Conservation (phyloP, 78 protist species). For the Dictyostelium brefeldianum region DNA sequence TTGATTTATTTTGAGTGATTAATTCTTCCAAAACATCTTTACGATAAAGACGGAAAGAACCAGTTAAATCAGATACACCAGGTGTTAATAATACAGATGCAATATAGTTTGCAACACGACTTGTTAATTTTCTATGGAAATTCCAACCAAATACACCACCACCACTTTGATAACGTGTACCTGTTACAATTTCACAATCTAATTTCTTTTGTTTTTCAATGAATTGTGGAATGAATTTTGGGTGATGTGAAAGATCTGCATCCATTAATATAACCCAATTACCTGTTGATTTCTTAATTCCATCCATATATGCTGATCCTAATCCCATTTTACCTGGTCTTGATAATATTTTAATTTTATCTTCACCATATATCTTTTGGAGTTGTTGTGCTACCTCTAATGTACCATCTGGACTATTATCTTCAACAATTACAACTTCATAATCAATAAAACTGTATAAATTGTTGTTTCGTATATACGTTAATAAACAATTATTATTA, state of each 20-base stretch:
- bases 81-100: constrained; percentile 87
- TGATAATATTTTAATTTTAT: constrained; percentile 79
- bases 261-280: constrained; percentile 95
- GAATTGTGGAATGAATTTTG: constrained; percentile 94
- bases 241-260: constrained; percentile 96
- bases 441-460: constrained; percentile 80
- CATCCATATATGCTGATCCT: constrained; percentile 93
- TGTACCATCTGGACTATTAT: constrained; percentile 94
- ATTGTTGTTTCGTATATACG: too few species aligned
- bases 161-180: constrained; percentile 92
- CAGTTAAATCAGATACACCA: constrained; percentile 94
- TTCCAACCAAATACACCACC: constrained; percentile 97
- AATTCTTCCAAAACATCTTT: constrained; percentile 85
- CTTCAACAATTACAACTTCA: constrained; percentile 95
- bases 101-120: constrained; percentile 92
- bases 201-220: constrained; percentile 85
- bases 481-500: neutral
- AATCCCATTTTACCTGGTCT: constrained; percentile 94
- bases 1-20: constrained; percentile 76
- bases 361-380: constrained; percentile 86
- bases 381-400: constrained; percentile 88
- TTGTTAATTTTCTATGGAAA: constrained; percentile 86
- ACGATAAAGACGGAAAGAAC: constrained; percentile 94
- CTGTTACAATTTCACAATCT: constrained; percentile 93
- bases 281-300: constrained; percentile 90